Conservation (phyloP, 192 early-diverging fungal species). For the Coemansia furcata region DNA sequence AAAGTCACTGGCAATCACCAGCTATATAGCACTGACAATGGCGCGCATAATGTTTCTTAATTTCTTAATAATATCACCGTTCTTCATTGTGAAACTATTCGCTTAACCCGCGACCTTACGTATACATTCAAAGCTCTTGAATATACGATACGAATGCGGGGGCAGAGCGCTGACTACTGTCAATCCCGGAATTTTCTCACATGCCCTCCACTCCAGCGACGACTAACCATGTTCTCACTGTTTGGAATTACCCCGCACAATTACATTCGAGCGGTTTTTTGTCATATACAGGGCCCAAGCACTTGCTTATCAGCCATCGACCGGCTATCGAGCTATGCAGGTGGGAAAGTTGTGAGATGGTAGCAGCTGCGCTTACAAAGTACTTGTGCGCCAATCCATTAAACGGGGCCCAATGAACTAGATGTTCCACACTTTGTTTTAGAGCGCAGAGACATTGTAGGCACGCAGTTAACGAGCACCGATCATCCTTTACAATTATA, state of each 20-base stretch:
- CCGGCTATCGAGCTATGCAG: neutral
- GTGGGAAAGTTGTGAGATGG: neutral
- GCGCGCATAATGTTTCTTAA: neutral
- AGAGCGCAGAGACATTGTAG: neutral
- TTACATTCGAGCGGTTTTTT: neutral
- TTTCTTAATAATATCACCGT: neutral
- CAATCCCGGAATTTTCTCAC: neutral
- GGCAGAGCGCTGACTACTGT: neutral
- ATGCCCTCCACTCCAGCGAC: neutral
- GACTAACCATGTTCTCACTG: neutral
- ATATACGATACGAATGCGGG: neutral
- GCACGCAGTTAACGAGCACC: neutral
- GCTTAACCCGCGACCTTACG: neutral
- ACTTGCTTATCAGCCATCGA: neutral
- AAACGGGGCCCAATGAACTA: neutral
- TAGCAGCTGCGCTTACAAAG: neutral
- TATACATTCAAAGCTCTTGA: neutral
- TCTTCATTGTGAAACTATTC: neutral
- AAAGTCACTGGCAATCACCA: neutral
- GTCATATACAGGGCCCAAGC: too few relatives aligned
- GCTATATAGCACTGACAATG: neutral
- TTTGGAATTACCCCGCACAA: neutral
- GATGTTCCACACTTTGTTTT: constrained; percentile 2
- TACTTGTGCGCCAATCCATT: neutral
- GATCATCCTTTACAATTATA: neutral